Conservation (phyloP, 495 filamentous ascomycete species). For the Daldinia grandis region DNA sequence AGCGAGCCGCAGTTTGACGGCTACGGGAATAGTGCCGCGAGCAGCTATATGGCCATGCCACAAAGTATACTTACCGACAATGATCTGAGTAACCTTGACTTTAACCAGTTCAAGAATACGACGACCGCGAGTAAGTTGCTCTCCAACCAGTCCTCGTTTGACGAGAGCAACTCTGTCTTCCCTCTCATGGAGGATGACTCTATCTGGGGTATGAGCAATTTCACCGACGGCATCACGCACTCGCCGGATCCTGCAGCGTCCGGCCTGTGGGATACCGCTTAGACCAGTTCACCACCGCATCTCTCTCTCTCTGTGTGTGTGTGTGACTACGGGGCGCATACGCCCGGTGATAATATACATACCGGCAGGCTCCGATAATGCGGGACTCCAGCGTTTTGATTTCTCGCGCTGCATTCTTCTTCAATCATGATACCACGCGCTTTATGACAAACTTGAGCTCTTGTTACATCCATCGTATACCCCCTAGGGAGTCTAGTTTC, state of each 20-base stretch:
- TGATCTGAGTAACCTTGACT: conserved; percentile 67
- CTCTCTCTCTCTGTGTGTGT: no score
- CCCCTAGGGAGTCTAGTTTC: conserved; percentile 29
- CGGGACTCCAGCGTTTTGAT: conserved; percentile 30
- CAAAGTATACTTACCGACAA: conserved; percentile 61
- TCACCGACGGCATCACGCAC: conserved; percentile 47
- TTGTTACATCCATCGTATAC: conserved; percentile 40
- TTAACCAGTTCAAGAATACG: conserved; percentile 68
- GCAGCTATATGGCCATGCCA: conserved; percentile 59
- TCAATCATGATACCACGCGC: conserved; percentile 42
- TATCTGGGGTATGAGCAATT: conserved; percentile 46
- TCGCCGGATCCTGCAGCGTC: conserved; percentile 45
- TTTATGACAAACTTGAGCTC: conserved; percentile 31
- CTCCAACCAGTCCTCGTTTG: conserved; percentile 46
- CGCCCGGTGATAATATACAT: conserved; percentile 2
- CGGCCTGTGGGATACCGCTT: conserved; percentile 41
- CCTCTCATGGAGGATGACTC: conserved; percentile 40
- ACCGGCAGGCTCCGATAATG: conserved; percentile 8
- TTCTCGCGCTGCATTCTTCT: conserved; percentile 31
- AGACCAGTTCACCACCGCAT: not conserved
- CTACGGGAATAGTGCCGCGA: conserved; percentile 56
- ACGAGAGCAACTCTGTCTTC: conserved; percentile 48
- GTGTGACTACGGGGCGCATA: conserved; percentile 3
- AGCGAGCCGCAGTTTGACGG: conserved; percentile 63
- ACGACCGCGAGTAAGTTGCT: conserved; percentile 51